Conservation (phyloP, 2,329 filamentous ascomycete species). For the Aspergillus sp. region DNA sequence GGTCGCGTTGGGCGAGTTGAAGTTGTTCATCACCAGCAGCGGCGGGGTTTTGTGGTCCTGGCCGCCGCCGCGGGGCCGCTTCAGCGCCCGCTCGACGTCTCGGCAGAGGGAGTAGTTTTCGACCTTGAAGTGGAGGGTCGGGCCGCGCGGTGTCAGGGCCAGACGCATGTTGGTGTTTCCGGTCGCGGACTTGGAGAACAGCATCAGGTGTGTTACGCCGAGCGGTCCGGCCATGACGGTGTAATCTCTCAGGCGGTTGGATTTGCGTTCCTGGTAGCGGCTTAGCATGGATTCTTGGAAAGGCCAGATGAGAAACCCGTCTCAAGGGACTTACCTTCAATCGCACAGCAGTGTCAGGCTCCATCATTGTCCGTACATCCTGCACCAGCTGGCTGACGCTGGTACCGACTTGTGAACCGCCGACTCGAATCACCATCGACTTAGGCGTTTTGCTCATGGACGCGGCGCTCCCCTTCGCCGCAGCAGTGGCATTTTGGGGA, state of each 20-base stretch:
- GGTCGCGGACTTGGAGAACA: constrained; percentile 84
- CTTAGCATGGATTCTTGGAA: not conserved
- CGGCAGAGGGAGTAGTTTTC: constrained; percentile 93
- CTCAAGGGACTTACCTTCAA: constrained; percentile 62
- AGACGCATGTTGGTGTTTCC: constrained; percentile 93
- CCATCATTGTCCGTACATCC: constrained; percentile 91
- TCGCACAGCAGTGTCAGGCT: constrained; percentile 85
- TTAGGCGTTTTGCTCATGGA: constrained; percentile 71
- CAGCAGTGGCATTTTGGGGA: constrained; percentile 55
- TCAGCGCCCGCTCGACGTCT: constrained; percentile 80
- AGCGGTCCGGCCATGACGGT: constrained; percentile 92
- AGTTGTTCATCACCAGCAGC: constrained; percentile 98
- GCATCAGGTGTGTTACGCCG: constrained; percentile 85
- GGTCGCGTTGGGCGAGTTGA: constrained; percentile 61
- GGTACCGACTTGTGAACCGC: constrained; percentile 86
- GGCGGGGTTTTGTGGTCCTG: constrained; percentile 85
- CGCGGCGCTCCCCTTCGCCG: constrained; percentile 56
- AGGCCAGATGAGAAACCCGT: not conserved
- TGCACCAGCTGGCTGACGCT: constrained; percentile 88
- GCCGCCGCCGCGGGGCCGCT: constrained; percentile 75
- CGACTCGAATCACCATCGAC: constrained; percentile 97
- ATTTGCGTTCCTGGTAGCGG: constrained; percentile 64
- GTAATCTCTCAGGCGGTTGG: constrained; percentile 87
- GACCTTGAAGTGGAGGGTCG: constrained; percentile 89
- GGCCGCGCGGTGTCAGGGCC: constrained; percentile 81